Conservation (phyloP, 2,329 filamentous ascomycete species). For the Pseudocercospora pini-densiflorae region DNA sequence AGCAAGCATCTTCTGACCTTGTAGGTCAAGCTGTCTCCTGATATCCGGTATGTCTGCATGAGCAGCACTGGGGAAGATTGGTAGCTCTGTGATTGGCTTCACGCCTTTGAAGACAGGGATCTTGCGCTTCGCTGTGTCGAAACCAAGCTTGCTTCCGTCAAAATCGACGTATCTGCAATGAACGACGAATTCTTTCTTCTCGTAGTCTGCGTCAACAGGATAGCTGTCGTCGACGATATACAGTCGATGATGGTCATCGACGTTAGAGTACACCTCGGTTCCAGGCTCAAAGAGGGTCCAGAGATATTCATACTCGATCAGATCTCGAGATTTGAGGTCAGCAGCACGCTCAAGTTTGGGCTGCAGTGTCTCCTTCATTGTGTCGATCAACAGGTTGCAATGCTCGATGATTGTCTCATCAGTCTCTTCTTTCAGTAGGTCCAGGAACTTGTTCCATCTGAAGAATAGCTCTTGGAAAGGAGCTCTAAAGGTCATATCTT, state of each 20-base stretch:
- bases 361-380: slow-evolving; percentile 5
- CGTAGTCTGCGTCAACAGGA: not conserved
- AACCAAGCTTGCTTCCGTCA: slow-evolving; percentile 37
- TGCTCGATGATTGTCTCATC: slow-evolving; percentile 17
- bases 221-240: slow-evolving; percentile 12
- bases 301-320: slow-evolving; percentile 21
- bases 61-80: slow-evolving; percentile 28
- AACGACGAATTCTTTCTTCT: slow-evolving; percentile 29
- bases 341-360: slow-evolving; percentile 32
- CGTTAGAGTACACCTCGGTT: not conserved
- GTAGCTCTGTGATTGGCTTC: slow-evolving; percentile 27
- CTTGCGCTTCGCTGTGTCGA: slow-evolving; percentile 8
- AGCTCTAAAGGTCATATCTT: slow-evolving; percentile 38
- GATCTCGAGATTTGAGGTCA: slow-evolving; percentile 20
- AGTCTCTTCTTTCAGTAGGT: slow-evolving; percentile 27
- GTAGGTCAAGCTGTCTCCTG: slow-evolving; percentile 15
- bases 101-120: slow-evolving; percentile 30
- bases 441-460: slow-evolving; percentile 36
- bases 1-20: slow-evolving; percentile 19
- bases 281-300: slow-evolving; percentile 24
- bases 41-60: slow-evolving; percentile 19
- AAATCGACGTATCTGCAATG: slow-evolving; percentile 31
- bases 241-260: not conserved
- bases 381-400: slow-evolving; percentile 5
- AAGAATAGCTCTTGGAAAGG: slow-evolving; percentile 45